Evolutionary conservation across 1,284 basidiomycete genomes (phyloP).

Genomic region (Leucoagaricus sp.): DNA sequence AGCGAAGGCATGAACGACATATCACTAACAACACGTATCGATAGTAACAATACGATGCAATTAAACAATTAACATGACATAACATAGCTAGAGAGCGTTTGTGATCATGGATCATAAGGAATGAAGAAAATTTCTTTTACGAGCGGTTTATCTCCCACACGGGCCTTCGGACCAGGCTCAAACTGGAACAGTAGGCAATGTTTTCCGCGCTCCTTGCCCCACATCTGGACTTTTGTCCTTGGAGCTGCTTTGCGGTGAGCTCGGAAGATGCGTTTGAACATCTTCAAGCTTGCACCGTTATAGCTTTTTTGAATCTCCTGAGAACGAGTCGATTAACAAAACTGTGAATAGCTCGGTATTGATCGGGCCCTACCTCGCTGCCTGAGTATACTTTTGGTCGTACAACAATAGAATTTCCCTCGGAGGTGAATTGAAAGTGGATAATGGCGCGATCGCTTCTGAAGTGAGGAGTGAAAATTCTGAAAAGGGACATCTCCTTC

Average conservation of each 20-base stretch:
- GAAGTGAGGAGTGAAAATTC: background rate
- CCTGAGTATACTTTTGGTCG: conserved; percentile 7
- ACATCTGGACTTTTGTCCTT: background rate
- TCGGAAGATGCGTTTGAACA: background rate
- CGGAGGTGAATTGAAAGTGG: background rate
- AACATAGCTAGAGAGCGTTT: too few relatives aligned
- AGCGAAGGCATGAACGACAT: too few relatives aligned
- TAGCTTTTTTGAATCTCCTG: background rate
- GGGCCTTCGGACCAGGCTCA: background rate
- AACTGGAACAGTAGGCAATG: background rate
- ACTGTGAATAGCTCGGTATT: background rate
- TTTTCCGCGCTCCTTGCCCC: background rate
- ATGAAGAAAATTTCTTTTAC: conserved; percentile 11
- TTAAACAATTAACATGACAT: too few relatives aligned
- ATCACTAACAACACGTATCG: too few relatives aligned
- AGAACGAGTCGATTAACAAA: background rate
- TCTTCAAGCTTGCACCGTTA: background rate
- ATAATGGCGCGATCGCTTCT: conserved; percentile 1
- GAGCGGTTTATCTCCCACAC: background rate
- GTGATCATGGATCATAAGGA: background rate
- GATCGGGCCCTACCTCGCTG: background rate
- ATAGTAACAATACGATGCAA: too few relatives aligned
- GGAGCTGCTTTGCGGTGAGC: background rate
- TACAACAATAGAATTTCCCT: background rate
- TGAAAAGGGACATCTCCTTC: background rate